A percentile compares a stretch with the other conserved stretches of the same genome.
Conservation (phyloP, 2,329 filamentous ascomycete genomes). For the Nothophoma quercina region DNA sequence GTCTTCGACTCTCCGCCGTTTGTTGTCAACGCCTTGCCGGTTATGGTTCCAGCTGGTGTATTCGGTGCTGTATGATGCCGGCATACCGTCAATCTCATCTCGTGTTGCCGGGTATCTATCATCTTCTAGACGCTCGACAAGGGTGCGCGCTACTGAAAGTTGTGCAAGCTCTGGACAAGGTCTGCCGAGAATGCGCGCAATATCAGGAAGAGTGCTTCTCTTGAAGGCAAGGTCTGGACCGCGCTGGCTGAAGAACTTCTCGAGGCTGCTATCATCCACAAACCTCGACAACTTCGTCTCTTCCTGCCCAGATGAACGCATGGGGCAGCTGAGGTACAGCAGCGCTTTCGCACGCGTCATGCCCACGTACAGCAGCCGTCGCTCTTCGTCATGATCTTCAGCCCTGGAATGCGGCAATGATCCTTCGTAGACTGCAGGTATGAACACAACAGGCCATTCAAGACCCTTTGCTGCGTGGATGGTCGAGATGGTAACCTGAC, state of each 20-base stretch:
- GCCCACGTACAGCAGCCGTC: conserved; percentile 88
- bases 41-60: conserved; percentile 19
- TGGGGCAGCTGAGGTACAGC: conserved; percentile 83
- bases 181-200: conserved; percentile 75
- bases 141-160: conserved; percentile 31
- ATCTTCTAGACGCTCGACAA: conserved; percentile 45
- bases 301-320: conserved; percentile 69
- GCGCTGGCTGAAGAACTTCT: conserved; percentile 62
- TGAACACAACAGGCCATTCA: conserved; percentile 95
- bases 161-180: conserved; percentile 61
- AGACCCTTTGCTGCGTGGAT: conserved; percentile 96
- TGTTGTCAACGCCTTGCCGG: conserved; percentile 20
- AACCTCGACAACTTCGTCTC: conserved; percentile 76
- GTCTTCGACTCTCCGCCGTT: conserved; percentile 38
- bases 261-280: conserved; percentile 64
- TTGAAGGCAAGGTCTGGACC: conserved; percentile 72
- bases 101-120: conserved; percentile 46
- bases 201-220: conserved; percentile 66
- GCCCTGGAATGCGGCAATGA: conserved; percentile 88
- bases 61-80: conserved; percentile 27
- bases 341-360: conserved; percentile 93
- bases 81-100: conserved; percentile 45
- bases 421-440: conserved; percentile 87
- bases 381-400: conserved; percentile 86
- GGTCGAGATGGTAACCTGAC: conserved; percentile 86